These are phyloP conservation scores for Lasiosphaeriaceae sp. DNA, from an alignment of 495 filamentous ascomycete genomes.

Conservation along the genomic window DNA sequence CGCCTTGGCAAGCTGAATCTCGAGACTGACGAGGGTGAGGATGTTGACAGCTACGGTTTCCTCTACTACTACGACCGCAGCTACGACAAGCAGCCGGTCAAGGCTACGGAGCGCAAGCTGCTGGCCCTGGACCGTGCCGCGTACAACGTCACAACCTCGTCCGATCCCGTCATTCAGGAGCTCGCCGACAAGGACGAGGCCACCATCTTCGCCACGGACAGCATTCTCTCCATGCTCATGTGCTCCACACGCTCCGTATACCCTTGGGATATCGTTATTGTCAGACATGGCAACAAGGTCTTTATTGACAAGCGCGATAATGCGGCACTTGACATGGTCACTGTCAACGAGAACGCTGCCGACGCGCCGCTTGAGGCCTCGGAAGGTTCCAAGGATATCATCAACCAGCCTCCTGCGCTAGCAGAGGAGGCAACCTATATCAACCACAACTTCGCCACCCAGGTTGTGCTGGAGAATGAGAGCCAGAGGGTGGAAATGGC, in stretches of 20 bases:
- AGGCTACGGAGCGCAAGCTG: slow-evolving; percentile 80
- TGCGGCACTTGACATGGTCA: slow-evolving; percentile 90
- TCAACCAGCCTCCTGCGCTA: slow-evolving; percentile 87
- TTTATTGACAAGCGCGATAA: slow-evolving; percentile 98
- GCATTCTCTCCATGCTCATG: slow-evolving; percentile 98
- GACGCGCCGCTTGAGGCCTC: slow-evolving; percentile 88
- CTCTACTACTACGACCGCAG: slow-evolving; percentile 93
- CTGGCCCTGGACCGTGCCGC: slow-evolving; percentile 85
- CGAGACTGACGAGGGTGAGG: slow-evolving; percentile 89
- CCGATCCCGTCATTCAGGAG: slow-evolving; percentile 94
- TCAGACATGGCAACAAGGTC: slow-evolving; percentile 87
- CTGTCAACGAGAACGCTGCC: slow-evolving; percentile 97
- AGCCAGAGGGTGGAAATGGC: slow-evolving; percentile 72
- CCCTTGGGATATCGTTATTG: slow-evolving; percentile 95
- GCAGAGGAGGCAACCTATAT: slow-evolving; percentile 98
- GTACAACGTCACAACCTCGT: slow-evolving; percentile 95
- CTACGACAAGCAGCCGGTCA: slow-evolving; percentile 88
- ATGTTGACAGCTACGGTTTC: slow-evolving; percentile 93
- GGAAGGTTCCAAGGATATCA: slow-evolving; percentile 88
- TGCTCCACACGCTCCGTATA: slow-evolving; percentile 92
- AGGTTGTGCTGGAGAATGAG: slow-evolving; percentile 81
- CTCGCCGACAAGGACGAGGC: slow-evolving; percentile 95
- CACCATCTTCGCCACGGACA: slow-evolving; percentile 94
- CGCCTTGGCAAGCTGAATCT: slow-evolving; percentile 92
- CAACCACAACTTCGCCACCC: slow-evolving; percentile 98